These are phyloP conservation scores for Rosa rugosa DNA, from an alignment of 306 rosid genomes.

Conservation along the genomic window DNA sequence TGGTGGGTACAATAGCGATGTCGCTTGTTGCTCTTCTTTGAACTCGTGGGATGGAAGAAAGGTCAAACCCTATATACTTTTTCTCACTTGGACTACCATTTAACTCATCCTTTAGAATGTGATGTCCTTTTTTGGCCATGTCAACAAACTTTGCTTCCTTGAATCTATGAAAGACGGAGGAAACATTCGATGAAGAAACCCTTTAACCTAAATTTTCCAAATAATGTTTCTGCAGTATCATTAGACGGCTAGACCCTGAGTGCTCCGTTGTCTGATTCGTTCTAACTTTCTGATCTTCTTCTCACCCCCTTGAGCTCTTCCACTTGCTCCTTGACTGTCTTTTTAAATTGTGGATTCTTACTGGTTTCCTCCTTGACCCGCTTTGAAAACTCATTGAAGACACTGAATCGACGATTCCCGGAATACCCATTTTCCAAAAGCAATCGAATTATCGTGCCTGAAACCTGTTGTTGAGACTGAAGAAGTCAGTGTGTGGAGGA, in stretches of 20 bases:
- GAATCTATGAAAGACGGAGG: conserved; percentile 60
- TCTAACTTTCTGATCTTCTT: conserved; percentile 65
- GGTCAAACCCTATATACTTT: conserved; percentile 48
- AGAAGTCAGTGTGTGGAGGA: conserved; percentile 43
- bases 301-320: conserved; percentile 75
- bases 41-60: conserved; percentile 44
- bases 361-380: conserved; percentile 71
- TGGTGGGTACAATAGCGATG: too few species aligned
- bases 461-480: conserved; percentile 54
- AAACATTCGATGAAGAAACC: too few species aligned
- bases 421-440: conserved; percentile 34
- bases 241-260: conserved; percentile 36
- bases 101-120: conserved; percentile 75
- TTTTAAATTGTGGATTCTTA: conserved; percentile 64
- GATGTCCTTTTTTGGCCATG: conserved; percentile 77
- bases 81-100: conserved; percentile 58
- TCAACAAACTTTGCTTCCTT: conserved; percentile 65
- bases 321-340: conserved; percentile 74
- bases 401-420: conserved; percentile 52
- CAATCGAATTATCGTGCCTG: conserved; percentile 41
- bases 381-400: conserved; percentile 77
- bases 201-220: conserved; percentile 70
- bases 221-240: conserved; percentile 57
- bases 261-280: conserved; percentile 34
- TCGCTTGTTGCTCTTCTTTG: conserved; percentile 74